A percentile compares a stretch with the other conserved stretches of the same genome.
phyloP scores from a whole-genome alignment of 2,329 filamentous ascomycete species.

The Alternaria gaisen region DNA sequence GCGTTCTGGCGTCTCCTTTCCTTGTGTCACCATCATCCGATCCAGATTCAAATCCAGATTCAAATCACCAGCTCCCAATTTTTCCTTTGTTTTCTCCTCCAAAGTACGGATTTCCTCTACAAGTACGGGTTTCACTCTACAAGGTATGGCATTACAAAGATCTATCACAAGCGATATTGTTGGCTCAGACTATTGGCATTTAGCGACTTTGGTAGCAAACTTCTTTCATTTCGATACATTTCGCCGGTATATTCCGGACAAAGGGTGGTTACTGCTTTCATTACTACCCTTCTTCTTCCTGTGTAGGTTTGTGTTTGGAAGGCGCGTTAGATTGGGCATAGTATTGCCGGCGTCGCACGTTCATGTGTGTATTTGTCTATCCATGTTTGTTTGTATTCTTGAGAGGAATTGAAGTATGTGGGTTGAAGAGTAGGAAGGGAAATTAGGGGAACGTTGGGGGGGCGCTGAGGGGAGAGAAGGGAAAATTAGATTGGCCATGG shows the following conservation, averaged over 20 bases:
- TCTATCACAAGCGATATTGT: conserved; percentile 6
- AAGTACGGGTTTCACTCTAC: background rate
- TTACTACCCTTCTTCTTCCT: background rate
- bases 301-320: background rate
- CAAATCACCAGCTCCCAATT: background rate
- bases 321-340: background rate
- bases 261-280: background rate
- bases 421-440: background rate
- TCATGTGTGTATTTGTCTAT: background rate
- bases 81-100: conserved; percentile 6
- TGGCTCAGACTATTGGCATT: conserved; percentile 12
- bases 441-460: background rate
- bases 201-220: conserved; percentile 1
- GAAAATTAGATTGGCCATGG: background rate
- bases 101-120: background rate
- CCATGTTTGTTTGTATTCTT: background rate
- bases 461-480: background rate
- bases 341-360: background rate
- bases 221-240: background rate
- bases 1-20: conserved; percentile 17
- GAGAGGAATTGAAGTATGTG: background rate
- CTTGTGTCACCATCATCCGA: background rate
- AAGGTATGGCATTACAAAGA: conserved; percentile 5
- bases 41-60: background rate
- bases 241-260: background rate